A percentile compares a stretch with the other conserved stretches of the same genome.
Evolutionary conservation across 2,329 filamentous ascomycete genomes (phyloP).

Genomic region (Talaromyces sp.): DNA sequence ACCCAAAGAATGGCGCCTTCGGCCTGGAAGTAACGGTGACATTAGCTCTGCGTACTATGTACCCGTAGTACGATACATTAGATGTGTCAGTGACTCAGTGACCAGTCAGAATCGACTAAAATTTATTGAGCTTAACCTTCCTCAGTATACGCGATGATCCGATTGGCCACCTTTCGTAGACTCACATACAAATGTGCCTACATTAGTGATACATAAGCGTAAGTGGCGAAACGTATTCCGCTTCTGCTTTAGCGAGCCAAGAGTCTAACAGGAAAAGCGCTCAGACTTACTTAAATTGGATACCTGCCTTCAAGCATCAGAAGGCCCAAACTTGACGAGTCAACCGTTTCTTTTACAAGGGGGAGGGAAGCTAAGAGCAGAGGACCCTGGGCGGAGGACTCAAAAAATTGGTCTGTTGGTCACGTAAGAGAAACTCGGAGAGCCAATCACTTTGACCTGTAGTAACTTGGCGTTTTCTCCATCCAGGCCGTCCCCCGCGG

Average conservation of each 20-base stretch:
- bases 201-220: no score
- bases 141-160: not conserved
- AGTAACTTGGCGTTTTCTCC: not conserved
- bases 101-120: not conserved
- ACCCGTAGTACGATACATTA: not conserved
- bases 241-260: not conserved
- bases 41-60: not conserved
- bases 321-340: not conserved
- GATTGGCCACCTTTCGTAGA: not conserved
- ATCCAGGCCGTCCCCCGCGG: not conserved
- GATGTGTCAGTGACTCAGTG: not conserved
- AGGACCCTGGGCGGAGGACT: not conserved
- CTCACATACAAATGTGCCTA: not conserved
- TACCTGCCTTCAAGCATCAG: not conserved
- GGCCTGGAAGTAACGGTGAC: constrained; percentile 7
- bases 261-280: not conserved
- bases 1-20: not conserved
- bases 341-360: not conserved
- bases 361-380: not conserved
- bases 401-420: not conserved
- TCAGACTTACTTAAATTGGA: not conserved
- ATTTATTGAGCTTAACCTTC: not conserved
- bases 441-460: not conserved
- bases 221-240: not conserved
- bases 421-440: constrained; percentile 8